Percentiles rank a stretch among this genome's conserved stretches.
These are phyloP conservation scores for Phytophthora nicotianae DNA, from an alignment of 352 stramenopile genomes.

Conservation along the genomic window DNA sequence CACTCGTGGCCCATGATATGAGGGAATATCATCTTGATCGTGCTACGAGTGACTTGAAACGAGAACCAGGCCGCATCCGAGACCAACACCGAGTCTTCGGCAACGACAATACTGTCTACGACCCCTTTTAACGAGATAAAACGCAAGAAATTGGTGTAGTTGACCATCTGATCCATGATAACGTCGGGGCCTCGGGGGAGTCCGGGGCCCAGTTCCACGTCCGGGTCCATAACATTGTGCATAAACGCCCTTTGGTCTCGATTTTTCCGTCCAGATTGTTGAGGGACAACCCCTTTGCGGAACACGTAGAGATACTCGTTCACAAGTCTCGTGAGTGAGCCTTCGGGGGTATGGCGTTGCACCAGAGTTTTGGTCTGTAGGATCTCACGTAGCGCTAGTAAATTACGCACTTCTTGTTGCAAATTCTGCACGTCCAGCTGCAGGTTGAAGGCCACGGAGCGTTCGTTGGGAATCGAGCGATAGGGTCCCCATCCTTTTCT, in stretches of 20 bases:
- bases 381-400: conserved; percentile 24
- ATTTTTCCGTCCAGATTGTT: background rate
- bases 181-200: conserved; percentile 22
- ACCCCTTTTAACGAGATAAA: conserved; percentile 17
- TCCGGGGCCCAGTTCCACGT: conserved; percentile 29
- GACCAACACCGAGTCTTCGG: conserved; percentile 25
- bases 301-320: conserved; percentile 36
- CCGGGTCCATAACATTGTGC: conserved; percentile 30
- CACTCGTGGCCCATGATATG: conserved; percentile 29
- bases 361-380: conserved; percentile 23
- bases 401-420: conserved; percentile 41
- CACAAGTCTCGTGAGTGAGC: conserved; percentile 27
- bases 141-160: conserved; percentile 14
- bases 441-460: conserved; percentile 51
- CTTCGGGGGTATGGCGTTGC: conserved; percentile 32
- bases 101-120: conserved; percentile 8
- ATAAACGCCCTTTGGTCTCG: conserved; percentile 29
- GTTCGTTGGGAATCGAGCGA: conserved; percentile 42
- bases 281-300: conserved; percentile 19
- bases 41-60: conserved; percentile 33
- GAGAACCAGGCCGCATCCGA: conserved; percentile 13
- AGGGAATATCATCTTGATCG: conserved; percentile 32
- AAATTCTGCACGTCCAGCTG: conserved; percentile 51
- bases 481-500: conserved; percentile 39
- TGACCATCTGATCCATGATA: conserved; percentile 29